Percentiles rank a stretch among this genome's conserved stretches.
phyloP scores from a whole-genome alignment of 106 monocot species.

The Narthecium ossifragum region DNA sequence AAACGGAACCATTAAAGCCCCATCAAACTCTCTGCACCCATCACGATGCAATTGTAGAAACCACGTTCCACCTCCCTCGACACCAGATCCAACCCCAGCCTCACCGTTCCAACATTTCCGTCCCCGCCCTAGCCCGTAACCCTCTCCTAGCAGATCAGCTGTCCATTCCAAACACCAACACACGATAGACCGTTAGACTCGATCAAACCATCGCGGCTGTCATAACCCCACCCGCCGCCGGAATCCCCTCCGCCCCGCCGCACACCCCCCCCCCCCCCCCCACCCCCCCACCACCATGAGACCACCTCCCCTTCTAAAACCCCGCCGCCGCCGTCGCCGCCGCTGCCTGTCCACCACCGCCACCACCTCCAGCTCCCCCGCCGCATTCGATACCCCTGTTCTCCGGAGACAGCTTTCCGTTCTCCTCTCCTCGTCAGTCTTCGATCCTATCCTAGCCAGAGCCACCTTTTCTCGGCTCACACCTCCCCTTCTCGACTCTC shows the following conservation, averaged over 20 bases:
- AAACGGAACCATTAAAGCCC: too few relatives aligned
- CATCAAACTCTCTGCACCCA: too few relatives aligned
- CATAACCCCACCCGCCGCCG: neutral
- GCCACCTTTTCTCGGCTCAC: conserved; percentile 21
- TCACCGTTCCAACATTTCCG: too few relatives aligned
- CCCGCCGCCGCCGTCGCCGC: neutral
- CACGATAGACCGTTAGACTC: too few relatives aligned
- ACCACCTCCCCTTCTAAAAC: neutral
- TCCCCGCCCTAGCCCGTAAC: too few relatives aligned
- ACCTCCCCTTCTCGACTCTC: conserved; percentile 21
- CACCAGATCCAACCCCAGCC: too few relatives aligned
- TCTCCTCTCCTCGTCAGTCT: conserved; percentile 17
- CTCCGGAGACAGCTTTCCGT: conserved; percentile 9
- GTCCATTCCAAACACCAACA: too few relatives aligned
- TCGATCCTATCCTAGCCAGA: conserved; percentile 14
- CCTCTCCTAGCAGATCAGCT: too few relatives aligned
- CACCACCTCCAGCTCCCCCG: neutral
- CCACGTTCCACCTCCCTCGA: too few relatives aligned
- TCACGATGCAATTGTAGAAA: too few relatives aligned
- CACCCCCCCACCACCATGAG: conserved; percentile 8
- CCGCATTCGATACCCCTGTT: neutral
- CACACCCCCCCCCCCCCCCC: neutral
- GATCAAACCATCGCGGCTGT: too few relatives aligned
- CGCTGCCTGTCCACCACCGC: conserved; percentile 4
- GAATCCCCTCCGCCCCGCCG: conserved; percentile 1